A percentile compares a stretch with the other conserved stretches of the same genome.
phyloP scores from a whole-genome alignment of 2,329 filamentous ascomycete genomes.

The Coniochaeta sp. region DNA sequence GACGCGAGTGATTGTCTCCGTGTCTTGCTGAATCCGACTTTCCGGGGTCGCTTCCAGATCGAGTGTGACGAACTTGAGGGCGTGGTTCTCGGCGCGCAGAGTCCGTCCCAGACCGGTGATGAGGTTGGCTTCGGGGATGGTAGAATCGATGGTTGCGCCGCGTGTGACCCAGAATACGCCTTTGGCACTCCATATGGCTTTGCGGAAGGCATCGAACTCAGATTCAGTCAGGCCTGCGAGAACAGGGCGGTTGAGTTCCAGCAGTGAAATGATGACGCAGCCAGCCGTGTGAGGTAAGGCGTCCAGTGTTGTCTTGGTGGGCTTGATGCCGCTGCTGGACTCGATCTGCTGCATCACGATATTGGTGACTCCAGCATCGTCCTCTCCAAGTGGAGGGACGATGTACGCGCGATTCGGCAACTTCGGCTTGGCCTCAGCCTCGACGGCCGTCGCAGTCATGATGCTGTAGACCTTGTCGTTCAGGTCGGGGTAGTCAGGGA shows the following conservation, averaged over 20 bases:
- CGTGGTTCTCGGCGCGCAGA: slow-evolving; percentile 13
- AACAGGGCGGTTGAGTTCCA: too few relatives aligned
- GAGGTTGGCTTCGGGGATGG: neutral
- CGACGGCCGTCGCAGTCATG: slow-evolving; percentile 12
- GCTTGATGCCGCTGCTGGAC: too few relatives aligned
- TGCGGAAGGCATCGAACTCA: too few relatives aligned
- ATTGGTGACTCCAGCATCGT: too few relatives aligned
- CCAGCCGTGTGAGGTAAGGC: too few relatives aligned
- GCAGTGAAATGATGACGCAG: too few relatives aligned
- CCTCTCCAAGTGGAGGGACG: neutral
- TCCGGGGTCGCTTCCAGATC: slow-evolving; percentile 14
- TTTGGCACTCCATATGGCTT: too few relatives aligned
- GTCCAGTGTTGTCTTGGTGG: too few relatives aligned
- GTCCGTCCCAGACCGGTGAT: slow-evolving; percentile 10
- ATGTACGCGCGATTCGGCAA: neutral
- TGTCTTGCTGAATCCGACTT: slow-evolving; percentile 4
- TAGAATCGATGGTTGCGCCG: too few relatives aligned
- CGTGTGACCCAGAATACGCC: too few relatives aligned
- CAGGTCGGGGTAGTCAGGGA: slow-evolving; percentile 15
- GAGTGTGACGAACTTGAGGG: slow-evolving; percentile 10
- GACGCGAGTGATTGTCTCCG: slow-evolving; percentile 11
- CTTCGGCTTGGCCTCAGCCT: too few relatives aligned
- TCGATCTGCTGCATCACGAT: neutral
- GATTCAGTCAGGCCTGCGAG: too few relatives aligned
- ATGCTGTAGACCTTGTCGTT: slow-evolving; percentile 16